phyloP scores from a whole-genome alignment of 352 stramenopile genomes.

The Phytophthora colocasiae region DNA sequence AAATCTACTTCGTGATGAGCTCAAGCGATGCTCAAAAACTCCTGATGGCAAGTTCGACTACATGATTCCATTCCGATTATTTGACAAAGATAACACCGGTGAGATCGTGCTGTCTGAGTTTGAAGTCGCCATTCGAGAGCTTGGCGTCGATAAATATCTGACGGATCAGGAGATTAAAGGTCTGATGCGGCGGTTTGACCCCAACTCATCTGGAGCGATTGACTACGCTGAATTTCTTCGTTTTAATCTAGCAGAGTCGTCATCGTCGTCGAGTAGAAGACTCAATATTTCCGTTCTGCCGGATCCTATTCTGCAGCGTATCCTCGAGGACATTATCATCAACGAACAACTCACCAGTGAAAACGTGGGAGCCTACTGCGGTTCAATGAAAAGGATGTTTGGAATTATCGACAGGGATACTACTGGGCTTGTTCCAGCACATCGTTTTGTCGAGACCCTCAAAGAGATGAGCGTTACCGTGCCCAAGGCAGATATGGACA shows the following conservation, averaged over 20 bases:
- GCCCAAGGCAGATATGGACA: slow-evolving; percentile 43
- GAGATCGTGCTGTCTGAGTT: slow-evolving; percentile 80
- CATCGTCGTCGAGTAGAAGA: slow-evolving; percentile 51
- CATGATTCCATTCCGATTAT: slow-evolving; percentile 68
- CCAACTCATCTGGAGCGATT: slow-evolving; percentile 71
- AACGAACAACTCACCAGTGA: slow-evolving; percentile 54
- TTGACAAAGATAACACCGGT: slow-evolving; percentile 76
- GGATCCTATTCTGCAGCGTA: slow-evolving; percentile 43
- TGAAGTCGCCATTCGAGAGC: slow-evolving; percentile 68
- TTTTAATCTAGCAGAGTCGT: slow-evolving; percentile 76
- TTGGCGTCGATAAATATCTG: slow-evolving; percentile 78
- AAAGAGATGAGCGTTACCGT: slow-evolving; percentile 68
- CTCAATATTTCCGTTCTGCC: slow-evolving; percentile 33
- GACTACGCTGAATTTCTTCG: slow-evolving; percentile 81
- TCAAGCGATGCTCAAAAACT: slow-evolving; percentile 82
- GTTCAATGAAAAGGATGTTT: slow-evolving; percentile 82
- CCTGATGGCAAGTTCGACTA: slow-evolving; percentile 83
- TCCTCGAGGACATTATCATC: slow-evolving; percentile 58
- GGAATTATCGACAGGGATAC: slow-evolving; percentile 82
- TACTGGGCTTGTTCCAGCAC: slow-evolving; percentile 50
- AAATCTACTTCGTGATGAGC: slow-evolving; percentile 70
- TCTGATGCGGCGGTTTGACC: slow-evolving; percentile 79
- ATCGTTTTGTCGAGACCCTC: slow-evolving; percentile 65
- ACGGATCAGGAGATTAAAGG: slow-evolving; percentile 82
- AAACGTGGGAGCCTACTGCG: slow-evolving; percentile 60